Evolutionary conservation across 1,284 basidiomycete genomes (phyloP).

Genomic region (Cryptococcus sp.): DNA sequence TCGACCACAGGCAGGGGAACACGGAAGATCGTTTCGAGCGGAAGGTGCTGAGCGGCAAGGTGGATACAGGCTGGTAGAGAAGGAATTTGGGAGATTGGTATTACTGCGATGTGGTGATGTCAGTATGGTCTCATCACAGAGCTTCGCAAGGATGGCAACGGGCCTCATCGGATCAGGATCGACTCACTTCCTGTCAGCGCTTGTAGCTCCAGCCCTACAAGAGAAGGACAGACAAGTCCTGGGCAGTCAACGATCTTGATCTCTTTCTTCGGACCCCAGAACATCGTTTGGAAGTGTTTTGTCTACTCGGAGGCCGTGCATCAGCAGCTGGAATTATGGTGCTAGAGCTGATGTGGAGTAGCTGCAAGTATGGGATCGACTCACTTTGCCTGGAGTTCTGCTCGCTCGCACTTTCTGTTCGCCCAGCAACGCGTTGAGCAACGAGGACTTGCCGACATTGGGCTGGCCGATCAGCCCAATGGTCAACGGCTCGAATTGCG

Average conservation of each 20-base stretch:
- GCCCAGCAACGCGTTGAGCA: slow-evolving; percentile 87
- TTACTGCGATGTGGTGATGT: slow-evolving; percentile 56
- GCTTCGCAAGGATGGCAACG: too few relatives aligned
- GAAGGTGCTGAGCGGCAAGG: slow-evolving; percentile 68
- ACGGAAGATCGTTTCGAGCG: slow-evolving; percentile 70
- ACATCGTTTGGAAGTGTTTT: slow-evolving; percentile 90
- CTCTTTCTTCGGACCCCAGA: slow-evolving; percentile 68
- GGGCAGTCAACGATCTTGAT: slow-evolving; percentile 83
- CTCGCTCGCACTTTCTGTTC: slow-evolving; percentile 78
- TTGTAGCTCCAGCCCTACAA: slow-evolving; percentile 77
- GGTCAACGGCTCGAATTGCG: slow-evolving; percentile 66
- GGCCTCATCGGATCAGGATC: background rate
- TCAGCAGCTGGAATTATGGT: background rate
- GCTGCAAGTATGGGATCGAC: slow-evolving; percentile 5
- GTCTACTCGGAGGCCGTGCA: slow-evolving; percentile 61
- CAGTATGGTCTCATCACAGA: background rate
- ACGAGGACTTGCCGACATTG: slow-evolving; percentile 89
- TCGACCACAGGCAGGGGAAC: slow-evolving; percentile 56
- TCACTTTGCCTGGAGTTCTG: slow-evolving; percentile 79
- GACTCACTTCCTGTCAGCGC: slow-evolving; percentile 54
- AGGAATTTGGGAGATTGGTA: slow-evolving; percentile 86
- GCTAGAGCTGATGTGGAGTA: background rate
- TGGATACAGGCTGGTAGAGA: slow-evolving; percentile 74
- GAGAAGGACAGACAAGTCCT: slow-evolving; percentile 77
- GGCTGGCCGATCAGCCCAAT: slow-evolving; percentile 89